Evolutionary conservation across 2,329 filamentous ascomycete genomes (phyloP), one percentile per base, ranked within the genome.

Genomic region (Lachnellula hyalina): DNA sequence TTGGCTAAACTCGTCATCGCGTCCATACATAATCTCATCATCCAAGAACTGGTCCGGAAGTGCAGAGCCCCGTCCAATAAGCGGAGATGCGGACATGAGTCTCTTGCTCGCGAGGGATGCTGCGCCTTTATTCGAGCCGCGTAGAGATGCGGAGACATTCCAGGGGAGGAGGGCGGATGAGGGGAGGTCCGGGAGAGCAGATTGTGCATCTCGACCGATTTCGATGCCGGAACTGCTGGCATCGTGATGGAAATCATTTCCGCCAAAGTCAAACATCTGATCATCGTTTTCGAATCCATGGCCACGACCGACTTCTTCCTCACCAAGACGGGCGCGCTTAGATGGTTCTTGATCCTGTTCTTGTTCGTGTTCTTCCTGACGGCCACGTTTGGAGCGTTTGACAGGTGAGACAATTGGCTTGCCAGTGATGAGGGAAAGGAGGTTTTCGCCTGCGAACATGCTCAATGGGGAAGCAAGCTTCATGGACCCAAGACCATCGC

Each of bases 171-270:
- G 34, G n/a, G 78, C 73, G 4, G 79, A 82, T 23, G 82, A 81
- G 28, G 81, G 80, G 51, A 85, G 81, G 55, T 95, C 87, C 4
- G 83, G 81, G 51, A 94, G 78, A 7, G 82, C 80, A 0, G 81
- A 78, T 0, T 77, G 80, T 1, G 81, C 86, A 42, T 89, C 82
- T 71, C 89, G 83, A 19, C 85, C 88, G 23, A 89, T 70, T 68
- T 95, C 90, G 19, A 86, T 69, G 8, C 80, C 89, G 28, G 84
- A 69, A 9, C 78, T 79, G 8, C 46, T 50, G 23, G 21, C 46
- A 44, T 49, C n/a, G 17, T 55, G 45, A n/a, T 32, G 23, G 5
- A 14, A 11, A 14, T 51, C 48, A 47, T 72, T 59, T 67, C 73
- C 68, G 0, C 70, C 68, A 17, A 77, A 71, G 19, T 75, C 69